Percentiles rank a stretch among this genome's conserved stretches.
Conservation (phyloP, 2,329 filamentous ascomycete species). For the Cladosporium sp. region DNA sequence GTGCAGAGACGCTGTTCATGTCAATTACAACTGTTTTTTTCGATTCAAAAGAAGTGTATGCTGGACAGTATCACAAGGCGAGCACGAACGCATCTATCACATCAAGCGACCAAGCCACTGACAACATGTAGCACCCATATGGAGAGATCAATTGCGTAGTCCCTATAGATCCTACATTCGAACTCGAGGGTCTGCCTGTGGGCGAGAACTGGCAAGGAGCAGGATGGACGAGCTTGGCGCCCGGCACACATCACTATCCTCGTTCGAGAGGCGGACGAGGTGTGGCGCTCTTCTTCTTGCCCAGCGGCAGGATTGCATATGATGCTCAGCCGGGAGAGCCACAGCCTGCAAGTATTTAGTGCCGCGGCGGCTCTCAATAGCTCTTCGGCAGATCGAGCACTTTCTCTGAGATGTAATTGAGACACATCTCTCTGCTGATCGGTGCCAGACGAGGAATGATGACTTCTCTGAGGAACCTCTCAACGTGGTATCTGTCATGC, state of each 20-base stretch:
- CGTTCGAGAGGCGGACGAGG: constrained; percentile 48
- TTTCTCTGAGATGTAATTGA: constrained; percentile 32
- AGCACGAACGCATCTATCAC: neutral
- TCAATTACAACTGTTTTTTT: constrained; percentile 58
- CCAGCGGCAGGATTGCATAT: constrained; percentile 52
- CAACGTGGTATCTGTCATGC: constrained; percentile 52
- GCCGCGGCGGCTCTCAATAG: constrained; percentile 15
- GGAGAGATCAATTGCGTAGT: constrained; percentile 31
- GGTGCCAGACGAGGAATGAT: constrained; percentile 62
- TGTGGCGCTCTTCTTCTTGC: constrained; percentile 54
- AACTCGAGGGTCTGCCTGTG: constrained; percentile 50
- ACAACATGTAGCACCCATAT: constrained; percentile 22
- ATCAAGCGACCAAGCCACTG: neutral
- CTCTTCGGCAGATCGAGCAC: constrained; percentile 28
- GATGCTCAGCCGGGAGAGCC: constrained; percentile 41
- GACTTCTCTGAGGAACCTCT: constrained; percentile 62
- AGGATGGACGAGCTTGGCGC: constrained; percentile 53
- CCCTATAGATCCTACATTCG: constrained; percentile 44
- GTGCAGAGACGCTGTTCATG: constrained; percentile 46
- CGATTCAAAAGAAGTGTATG: constrained; percentile 45
- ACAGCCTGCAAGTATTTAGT: constrained; percentile 31
- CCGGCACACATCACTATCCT: constrained; percentile 56
- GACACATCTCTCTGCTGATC: constrained; percentile 44
- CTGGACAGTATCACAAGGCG: constrained; percentile 45
- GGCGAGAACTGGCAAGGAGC: constrained; percentile 48